Evolutionary conservation across 768 basidiomycete genomes (phyloP).

Genomic region (Tulasnella sp.): DNA sequence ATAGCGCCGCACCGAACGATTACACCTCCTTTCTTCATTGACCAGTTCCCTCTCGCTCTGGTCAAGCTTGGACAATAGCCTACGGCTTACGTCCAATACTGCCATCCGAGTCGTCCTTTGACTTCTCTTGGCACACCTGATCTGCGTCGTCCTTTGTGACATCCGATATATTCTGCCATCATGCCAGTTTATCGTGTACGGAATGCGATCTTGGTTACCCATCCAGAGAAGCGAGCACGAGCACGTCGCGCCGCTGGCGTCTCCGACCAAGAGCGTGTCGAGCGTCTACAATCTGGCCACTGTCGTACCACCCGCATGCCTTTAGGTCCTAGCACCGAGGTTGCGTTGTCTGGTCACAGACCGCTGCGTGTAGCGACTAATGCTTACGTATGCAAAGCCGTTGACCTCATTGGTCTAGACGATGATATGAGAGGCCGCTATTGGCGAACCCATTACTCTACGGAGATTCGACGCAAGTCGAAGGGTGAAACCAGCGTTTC

Average conservation of each 20-base stretch:
- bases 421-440: not conserved
- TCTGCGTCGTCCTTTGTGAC: not conserved
- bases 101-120: not conserved
- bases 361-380: not conserved
- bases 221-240: not conserved
- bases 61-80: not conserved
- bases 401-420: not conserved
- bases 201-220: conserved; percentile 10
- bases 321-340: not conserved
- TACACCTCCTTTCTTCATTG: too few species aligned
- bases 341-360: not conserved
- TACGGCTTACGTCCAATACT: not conserved
- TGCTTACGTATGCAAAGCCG: not conserved
- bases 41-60: too few species aligned
- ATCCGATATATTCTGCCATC: not conserved
- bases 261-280: not conserved
- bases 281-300: not conserved
- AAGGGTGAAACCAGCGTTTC: conserved; percentile 1
- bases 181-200: conserved; percentile 10
- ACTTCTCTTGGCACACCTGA: not conserved
- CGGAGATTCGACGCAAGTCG: not conserved
- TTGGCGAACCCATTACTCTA: conserved; percentile 3
- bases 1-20: too few species aligned
- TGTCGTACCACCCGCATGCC: not conserved
- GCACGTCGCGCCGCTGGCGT: not conserved